phyloP scores from a whole-genome alignment of 768 basidiomycete genomes.

The Pholiota molesta region DNA sequence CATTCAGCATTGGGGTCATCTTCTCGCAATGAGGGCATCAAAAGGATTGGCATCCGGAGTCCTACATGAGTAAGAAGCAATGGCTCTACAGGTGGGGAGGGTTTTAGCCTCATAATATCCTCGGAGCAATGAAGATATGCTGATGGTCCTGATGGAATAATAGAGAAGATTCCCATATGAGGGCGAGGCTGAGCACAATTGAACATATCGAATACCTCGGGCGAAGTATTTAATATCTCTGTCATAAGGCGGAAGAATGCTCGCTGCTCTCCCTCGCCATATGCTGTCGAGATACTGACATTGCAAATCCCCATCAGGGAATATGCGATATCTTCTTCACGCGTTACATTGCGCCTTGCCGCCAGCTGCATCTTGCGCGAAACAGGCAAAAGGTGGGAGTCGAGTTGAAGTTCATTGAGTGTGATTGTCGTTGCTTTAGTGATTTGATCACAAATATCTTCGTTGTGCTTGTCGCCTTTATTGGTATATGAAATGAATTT shows the following conservation, averaged over 20 bases:
- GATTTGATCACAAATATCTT: no score
- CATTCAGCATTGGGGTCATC: neutral
- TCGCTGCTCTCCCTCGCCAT: neutral
- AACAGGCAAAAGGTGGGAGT: no score
- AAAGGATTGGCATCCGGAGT: neutral
- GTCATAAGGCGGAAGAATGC: neutral
- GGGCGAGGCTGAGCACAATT: neutral
- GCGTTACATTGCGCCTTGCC: neutral
- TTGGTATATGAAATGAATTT: no score
- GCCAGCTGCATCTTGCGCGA: neutral
- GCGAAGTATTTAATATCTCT: neutral
- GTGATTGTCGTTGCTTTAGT: no score
- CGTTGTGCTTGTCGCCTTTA: no score
- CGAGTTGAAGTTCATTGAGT: no score
- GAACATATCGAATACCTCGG: neutral
- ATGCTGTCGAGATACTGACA: neutral
- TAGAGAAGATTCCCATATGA: no score
- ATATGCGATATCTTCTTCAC: neutral
- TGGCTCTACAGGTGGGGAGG: neutral
- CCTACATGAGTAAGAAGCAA: neutral
- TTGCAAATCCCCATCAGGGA: neutral
- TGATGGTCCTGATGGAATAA: neutral
- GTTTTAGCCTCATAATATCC: neutral
- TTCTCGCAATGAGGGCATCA: neutral
- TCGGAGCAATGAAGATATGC: neutral